Evolutionary conservation across 306 rosid genomes (phyloP).

Genomic region (Heteromeles arbutifolia): DNA sequence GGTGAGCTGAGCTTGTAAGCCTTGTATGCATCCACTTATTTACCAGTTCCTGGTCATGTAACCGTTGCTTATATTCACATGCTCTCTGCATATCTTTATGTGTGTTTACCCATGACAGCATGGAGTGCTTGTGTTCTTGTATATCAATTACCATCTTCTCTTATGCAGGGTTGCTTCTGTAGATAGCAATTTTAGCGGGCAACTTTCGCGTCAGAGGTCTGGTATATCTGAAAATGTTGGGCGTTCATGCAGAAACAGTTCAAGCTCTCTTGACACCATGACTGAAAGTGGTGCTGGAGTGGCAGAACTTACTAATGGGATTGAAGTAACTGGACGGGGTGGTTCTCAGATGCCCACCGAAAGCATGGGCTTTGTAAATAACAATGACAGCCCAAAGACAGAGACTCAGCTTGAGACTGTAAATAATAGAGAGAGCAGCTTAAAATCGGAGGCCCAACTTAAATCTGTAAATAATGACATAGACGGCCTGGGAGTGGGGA

Average conservation of each 20-base stretch:
- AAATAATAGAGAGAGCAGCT: slow-evolving; percentile 76
- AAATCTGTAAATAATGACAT: slow-evolving; percentile 70
- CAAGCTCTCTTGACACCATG: slow-evolving; percentile 32
- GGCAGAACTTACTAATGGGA: slow-evolving; percentile 30
- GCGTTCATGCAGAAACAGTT: slow-evolving; percentile 32
- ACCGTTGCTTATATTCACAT: not conserved
- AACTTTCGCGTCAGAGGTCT: slow-evolving; percentile 34
- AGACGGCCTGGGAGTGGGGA: slow-evolving; percentile 61
- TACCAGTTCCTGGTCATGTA: not conserved
- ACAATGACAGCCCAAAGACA: slow-evolving; percentile 44
- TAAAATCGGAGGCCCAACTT: slow-evolving; percentile 60
- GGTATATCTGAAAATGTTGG: slow-evolving; percentile 39
- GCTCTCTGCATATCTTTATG: not conserved
- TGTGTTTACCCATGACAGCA: not conserved
- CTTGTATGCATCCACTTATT: slow-evolving; percentile 7
- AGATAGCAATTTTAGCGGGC: slow-evolving; percentile 40
- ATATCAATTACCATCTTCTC: not conserved
- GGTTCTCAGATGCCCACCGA: slow-evolving; percentile 35
- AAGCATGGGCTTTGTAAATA: slow-evolving; percentile 55
- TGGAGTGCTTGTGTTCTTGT: not conserved
- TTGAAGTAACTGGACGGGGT: slow-evolving; percentile 39
- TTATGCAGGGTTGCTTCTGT: slow-evolving; percentile 35
- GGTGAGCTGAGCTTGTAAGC: slow-evolving; percentile 32
- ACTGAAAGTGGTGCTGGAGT: slow-evolving; percentile 18
- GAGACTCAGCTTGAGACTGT: slow-evolving; percentile 63